Evolutionary conservation across 1,284 basidiomycete genomes (phyloP).

Genomic region (Boletus sp.): DNA sequence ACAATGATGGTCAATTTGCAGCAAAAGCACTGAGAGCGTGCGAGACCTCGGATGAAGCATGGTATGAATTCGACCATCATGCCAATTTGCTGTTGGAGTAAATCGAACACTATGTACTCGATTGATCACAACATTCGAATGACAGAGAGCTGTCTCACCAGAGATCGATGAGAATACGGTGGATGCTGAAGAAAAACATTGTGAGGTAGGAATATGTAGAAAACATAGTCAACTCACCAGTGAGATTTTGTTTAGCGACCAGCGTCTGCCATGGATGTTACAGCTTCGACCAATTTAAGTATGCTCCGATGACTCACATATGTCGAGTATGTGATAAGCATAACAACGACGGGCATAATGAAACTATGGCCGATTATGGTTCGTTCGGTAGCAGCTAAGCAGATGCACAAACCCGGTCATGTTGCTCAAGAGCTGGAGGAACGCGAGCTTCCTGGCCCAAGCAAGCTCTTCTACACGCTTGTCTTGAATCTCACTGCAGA

Average conservation of each 20-base stretch:
- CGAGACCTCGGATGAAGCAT: slow-evolving; percentile 31
- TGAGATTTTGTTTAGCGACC: slow-evolving; percentile 24
- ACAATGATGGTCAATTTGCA: slow-evolving; percentile 2
- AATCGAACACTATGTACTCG: slow-evolving; percentile 30
- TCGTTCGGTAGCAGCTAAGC: not conserved
- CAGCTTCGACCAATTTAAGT: not conserved
- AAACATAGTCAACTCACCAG: slow-evolving; percentile 17
- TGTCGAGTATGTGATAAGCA: slow-evolving; percentile 32
- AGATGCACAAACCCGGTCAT: slow-evolving; percentile 9
- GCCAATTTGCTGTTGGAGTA: slow-evolving; percentile 29
- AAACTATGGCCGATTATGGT: slow-evolving; percentile 29
- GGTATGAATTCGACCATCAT: slow-evolving; percentile 29
- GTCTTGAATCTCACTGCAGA: slow-evolving; percentile 51
- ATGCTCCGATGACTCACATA: slow-evolving; percentile 18
- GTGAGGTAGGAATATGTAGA: not conserved
- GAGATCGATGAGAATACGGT: slow-evolving; percentile 38
- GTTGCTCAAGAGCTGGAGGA: slow-evolving; percentile 24
- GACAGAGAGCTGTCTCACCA: slow-evolving; percentile 20
- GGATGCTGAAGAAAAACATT: slow-evolving; percentile 26
- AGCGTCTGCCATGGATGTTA: slow-evolving; percentile 16
- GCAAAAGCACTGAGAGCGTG: not conserved
- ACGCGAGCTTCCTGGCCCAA: slow-evolving; percentile 12
- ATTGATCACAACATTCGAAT: not conserved
- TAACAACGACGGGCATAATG: slow-evolving; percentile 39
- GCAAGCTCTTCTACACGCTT: slow-evolving; percentile 32